Evolutionary conservation across 2,329 filamentous ascomycete genomes (phyloP).

Genomic region (Pseudopyricularia javanii): DNA sequence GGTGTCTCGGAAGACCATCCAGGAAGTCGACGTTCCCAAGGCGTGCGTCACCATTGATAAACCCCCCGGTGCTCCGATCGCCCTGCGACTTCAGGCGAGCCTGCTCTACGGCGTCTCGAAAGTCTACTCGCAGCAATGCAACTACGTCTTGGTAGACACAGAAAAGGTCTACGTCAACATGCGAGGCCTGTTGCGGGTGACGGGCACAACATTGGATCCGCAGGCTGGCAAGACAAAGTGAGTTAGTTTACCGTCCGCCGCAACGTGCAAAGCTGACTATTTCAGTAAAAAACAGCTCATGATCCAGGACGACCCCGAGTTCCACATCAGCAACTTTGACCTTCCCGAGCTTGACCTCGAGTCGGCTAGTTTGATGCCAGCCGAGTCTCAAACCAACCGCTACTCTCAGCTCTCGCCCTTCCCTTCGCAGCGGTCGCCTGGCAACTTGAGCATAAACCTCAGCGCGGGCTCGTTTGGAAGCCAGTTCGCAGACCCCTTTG

Average conservation of each 20-base stretch:
- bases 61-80: conserved; percentile 68
- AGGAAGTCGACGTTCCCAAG: conserved; percentile 74
- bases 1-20: conserved; percentile 74
- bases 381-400: conserved; percentile 25
- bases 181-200: conserved; percentile 48
- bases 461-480: conserved; percentile 7
- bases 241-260: conserved; percentile 13
- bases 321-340: conserved; percentile 46
- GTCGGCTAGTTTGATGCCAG: conserved; percentile 17
- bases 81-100: conserved; percentile 78
- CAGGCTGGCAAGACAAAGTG: conserved; percentile 63
- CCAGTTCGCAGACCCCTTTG: no score
- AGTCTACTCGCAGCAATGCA: conserved; percentile 78
- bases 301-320: conserved; percentile 71
- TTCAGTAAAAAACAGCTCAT: conserved; percentile 64
- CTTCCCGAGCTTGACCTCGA: conserved; percentile 44
- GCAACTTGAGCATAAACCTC: no score
- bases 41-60: conserved; percentile 83
- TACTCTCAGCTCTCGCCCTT: conserved; percentile 33
- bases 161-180: conserved; percentile 66
- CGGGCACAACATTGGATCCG: conserved; percentile 51
- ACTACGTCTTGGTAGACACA: conserved; percentile 72
- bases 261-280: no score
- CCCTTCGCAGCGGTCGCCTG: conserved; percentile 13
- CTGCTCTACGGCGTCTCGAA: conserved; percentile 76